phyloP scores from a whole-genome alignment of 331 rosid genomes.

The Quercus lobata region DNA sequence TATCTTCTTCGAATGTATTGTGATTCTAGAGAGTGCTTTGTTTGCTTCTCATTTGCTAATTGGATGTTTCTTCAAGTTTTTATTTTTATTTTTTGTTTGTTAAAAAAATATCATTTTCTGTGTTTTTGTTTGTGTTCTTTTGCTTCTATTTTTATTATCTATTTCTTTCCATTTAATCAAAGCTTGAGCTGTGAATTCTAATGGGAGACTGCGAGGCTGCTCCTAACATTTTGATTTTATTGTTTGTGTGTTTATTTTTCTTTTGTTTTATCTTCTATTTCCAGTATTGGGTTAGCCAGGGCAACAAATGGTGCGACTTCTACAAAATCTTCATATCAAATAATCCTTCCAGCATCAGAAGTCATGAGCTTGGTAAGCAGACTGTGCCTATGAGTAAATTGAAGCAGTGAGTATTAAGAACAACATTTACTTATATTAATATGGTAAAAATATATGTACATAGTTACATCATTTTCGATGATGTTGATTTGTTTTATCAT shows the following conservation, averaged over 20 bases:
- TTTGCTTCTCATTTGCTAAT: background rate
- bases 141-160: background rate
- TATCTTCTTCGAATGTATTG: no score
- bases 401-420: slow-evolving; percentile 62
- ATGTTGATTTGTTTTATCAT: no score
- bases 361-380: slow-evolving; percentile 90
- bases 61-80: background rate
- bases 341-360: slow-evolving; percentile 77
- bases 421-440: background rate
- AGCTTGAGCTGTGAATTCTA: background rate
- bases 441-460: background rate
- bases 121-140: no score
- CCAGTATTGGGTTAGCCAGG: slow-evolving; percentile 98
- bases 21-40: no score
- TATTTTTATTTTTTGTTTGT: no score
- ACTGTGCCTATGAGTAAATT: slow-evolving; percentile 59
- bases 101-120: no score
- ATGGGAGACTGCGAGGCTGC: background rate
- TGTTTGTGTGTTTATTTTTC: background rate
- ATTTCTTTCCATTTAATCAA: background rate
- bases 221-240: background rate
- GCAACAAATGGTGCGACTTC: slow-evolving; percentile 96
- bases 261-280: slow-evolving; percentile 6
- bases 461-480: no score
- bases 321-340: slow-evolving; percentile 85